These are phyloP conservation scores for Boletellus ananas DNA, from an alignment of 768 basidiomycete species.

Conservation along the genomic window DNA sequence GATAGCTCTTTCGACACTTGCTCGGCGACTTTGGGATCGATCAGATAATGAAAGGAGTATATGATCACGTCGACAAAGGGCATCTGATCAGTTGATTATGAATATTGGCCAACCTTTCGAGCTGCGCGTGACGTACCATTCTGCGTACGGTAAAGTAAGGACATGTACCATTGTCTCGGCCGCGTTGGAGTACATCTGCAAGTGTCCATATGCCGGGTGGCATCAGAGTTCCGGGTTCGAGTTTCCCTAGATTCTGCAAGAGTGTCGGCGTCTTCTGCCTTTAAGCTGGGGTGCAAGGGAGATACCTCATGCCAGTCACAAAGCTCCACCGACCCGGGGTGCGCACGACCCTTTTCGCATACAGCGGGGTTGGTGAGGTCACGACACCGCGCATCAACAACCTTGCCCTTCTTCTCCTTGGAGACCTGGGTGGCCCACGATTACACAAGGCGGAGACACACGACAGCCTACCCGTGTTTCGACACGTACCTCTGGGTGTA, in stretches of 20 bases:
- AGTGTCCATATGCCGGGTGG: conserved; percentile 90
- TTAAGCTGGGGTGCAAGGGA: conserved; percentile 1
- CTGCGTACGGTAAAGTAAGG: conserved; percentile 95
- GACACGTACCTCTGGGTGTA: conserved; percentile 81
- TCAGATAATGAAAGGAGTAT: conserved; percentile 97
- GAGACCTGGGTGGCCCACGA: conserved; percentile 56
- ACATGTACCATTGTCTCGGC: conserved; percentile 79
- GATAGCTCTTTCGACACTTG: conserved; percentile 98
- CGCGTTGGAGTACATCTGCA: conserved; percentile 87
- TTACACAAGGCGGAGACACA: neutral
- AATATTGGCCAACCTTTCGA: neutral
- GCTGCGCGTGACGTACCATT: conserved; percentile 63
- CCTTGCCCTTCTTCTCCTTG: conserved; percentile 97
- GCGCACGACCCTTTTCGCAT: conserved; percentile 76
- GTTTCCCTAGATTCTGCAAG: conserved; percentile 71
- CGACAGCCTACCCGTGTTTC: neutral
- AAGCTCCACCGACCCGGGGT: conserved; percentile 88
- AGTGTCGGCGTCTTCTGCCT: conserved; percentile 1
- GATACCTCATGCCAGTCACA: conserved; percentile 95
- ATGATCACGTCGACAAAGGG: conserved; percentile 95
- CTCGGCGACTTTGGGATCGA: conserved; percentile 98
- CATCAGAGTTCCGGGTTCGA: conserved; percentile 78
- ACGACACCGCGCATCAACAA: conserved; percentile 94
- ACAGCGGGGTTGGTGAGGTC: conserved; percentile 85
- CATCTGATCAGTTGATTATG: conserved; percentile 55